Evolutionary conservation across 768 basidiomycete species (phyloP).

Genomic region (Tylopilus plumbeoviolaceoides): DNA sequence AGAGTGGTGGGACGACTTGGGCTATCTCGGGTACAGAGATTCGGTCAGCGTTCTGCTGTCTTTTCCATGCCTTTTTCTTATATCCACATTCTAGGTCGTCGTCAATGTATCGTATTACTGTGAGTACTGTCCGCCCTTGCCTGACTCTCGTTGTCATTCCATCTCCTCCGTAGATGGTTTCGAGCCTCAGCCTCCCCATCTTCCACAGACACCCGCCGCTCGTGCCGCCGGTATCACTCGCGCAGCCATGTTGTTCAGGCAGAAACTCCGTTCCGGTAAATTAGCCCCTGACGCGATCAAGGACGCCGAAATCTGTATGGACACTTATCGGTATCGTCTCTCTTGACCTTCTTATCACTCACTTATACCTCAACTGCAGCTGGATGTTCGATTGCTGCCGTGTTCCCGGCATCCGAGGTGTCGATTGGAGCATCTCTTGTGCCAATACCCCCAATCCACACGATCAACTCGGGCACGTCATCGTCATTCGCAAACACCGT

Average conservation of each 20-base stretch:
- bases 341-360: not conserved
- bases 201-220: slow-evolving; percentile 52
- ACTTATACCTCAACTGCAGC: slow-evolving; percentile 32
- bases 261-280: slow-evolving; percentile 61
- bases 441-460: slow-evolving; percentile 40
- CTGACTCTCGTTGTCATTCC: slow-evolving; percentile 6
- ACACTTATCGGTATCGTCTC: slow-evolving; percentile 64
- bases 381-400: slow-evolving; percentile 95
- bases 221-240: slow-evolving; percentile 73
- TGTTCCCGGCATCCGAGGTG: slow-evolving; percentile 65
- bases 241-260: slow-evolving; percentile 70
- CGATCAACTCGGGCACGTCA: slow-evolving; percentile 67
- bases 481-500: slow-evolving; percentile 82
- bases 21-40: slow-evolving; percentile 82
- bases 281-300: slow-evolving; percentile 61
- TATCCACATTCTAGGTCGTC: slow-evolving; percentile 52
- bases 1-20: slow-evolving; percentile 90
- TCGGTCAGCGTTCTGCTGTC: slow-evolving; percentile 45
- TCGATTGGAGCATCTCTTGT: slow-evolving; percentile 75
- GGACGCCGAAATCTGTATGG: slow-evolving; percentile 79
- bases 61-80: slow-evolving; percentile 1
- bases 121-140: slow-evolving; percentile 30
- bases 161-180: slow-evolving; percentile 63
- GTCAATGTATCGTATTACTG: slow-evolving; percentile 96
- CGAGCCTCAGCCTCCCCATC: slow-evolving; percentile 56